Percentiles rank a stretch among this genome's conserved stretches.
Evolutionary conservation across 305 asterid genomes (phyloP).

Genomic region (Fraxinus albicans): DNA sequence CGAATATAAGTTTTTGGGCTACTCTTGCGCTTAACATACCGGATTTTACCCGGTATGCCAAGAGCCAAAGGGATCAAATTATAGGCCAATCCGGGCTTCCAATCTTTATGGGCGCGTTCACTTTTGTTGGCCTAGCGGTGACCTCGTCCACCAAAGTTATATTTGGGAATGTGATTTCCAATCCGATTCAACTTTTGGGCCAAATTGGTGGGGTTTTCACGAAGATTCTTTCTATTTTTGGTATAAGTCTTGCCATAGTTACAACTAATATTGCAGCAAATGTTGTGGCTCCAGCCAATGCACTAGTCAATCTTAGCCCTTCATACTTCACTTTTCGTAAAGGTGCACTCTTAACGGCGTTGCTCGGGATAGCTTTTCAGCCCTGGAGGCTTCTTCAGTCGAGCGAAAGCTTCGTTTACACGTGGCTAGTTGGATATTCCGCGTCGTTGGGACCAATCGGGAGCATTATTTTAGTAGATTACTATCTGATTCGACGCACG

Average conservation of each 20-base stretch:
- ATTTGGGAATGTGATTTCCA: conserved; percentile 65
- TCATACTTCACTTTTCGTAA: conserved; percentile 59
- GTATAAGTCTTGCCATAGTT: conserved; percentile 70
- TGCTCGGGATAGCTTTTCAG: conserved; percentile 72
- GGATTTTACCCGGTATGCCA: conserved; percentile 83
- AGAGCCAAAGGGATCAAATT: conserved; percentile 63
- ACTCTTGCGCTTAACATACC: conserved; percentile 80
- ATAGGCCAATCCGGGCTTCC: conserved; percentile 78
- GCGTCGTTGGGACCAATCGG: conserved; percentile 83
- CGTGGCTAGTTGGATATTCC: conserved; percentile 86
- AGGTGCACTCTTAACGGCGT: conserved; percentile 70
- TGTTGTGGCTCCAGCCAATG: conserved; percentile 92
- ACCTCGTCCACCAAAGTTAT: conserved; percentile 78
- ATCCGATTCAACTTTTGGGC: conserved; percentile 71
- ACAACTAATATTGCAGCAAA: conserved; percentile 95
- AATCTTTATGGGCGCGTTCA: conserved; percentile 75
- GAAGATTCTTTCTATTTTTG: conserved; percentile 56
- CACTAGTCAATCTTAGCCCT: conserved; percentile 76
- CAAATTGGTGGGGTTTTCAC: conserved; percentile 69
- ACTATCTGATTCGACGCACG: conserved; percentile 44
- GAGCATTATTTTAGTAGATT: conserved; percentile 64
- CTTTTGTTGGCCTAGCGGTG: conserved; percentile 86
- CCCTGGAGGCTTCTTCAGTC: conserved; percentile 86
- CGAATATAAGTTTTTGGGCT: conserved; percentile 93
- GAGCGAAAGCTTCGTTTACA: conserved; percentile 86